These are phyloP conservation scores for Achaetomiella virescens DNA, from an alignment of 495 filamentous ascomycete species.

Conservation along the genomic window DNA sequence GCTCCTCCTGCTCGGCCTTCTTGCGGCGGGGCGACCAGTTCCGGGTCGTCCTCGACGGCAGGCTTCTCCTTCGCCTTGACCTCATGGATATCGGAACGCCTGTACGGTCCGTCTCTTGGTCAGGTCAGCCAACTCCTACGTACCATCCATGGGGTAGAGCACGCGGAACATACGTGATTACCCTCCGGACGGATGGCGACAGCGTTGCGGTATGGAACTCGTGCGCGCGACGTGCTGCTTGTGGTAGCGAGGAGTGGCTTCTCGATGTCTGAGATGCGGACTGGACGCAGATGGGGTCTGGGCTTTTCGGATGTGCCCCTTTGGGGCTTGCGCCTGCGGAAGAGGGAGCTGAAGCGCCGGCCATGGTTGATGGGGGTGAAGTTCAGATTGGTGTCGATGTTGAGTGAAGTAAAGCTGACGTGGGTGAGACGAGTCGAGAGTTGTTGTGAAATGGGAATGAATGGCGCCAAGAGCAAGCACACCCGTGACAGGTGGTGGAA, in stretches of 20 bases:
- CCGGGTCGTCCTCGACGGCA: conserved; percentile 1
- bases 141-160: conserved; percentile 13
- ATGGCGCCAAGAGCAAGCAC: too few relatives aligned
- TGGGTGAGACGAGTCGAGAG: too few relatives aligned
- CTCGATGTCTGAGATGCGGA: conserved; percentile 1
- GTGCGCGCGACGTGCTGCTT: background rate
- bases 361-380: too few relatives aligned
- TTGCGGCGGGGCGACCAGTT: conserved; percentile 5
- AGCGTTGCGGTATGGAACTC: background rate
- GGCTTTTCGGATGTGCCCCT: background rate
- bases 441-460: too few relatives aligned
- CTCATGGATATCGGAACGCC: background rate
- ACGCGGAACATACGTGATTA: conserved; percentile 17
- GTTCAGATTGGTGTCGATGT: too few relatives aligned
- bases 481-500: too few relatives aligned
- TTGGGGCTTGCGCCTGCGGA: too few relatives aligned
- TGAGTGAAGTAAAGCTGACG: too few relatives aligned
- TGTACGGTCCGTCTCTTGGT: conserved; percentile 3
- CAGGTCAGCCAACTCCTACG: conserved; percentile 10
- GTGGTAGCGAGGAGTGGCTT: background rate
- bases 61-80: conserved; percentile 9
- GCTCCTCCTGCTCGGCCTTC: conserved; percentile 24
- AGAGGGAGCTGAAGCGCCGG: too few relatives aligned
- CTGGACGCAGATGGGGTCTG: background rate
- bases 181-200: conserved; percentile 5